Evolutionary conservation across 371 early-diverging fungal species (phyloP).

Genomic region (Saksenaea oblongispora): DNA sequence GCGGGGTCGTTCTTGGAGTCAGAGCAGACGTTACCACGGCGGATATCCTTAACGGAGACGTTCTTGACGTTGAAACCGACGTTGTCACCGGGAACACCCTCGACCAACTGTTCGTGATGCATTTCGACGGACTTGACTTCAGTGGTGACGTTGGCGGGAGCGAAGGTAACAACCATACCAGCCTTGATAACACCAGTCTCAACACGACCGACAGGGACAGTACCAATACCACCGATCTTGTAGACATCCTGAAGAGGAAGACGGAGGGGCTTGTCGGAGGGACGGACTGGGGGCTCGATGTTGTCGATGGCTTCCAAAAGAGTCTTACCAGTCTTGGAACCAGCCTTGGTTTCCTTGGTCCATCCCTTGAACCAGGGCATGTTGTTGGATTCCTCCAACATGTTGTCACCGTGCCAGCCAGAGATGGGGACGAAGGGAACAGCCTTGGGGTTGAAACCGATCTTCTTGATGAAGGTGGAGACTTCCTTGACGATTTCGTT

Average conservation of each 20-base stretch:
- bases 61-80: conserved; percentile 98
- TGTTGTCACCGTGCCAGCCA: conserved; percentile 98
- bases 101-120: conserved; percentile 93
- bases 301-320: conserved; percentile 93
- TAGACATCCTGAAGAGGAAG: conserved; percentile 95
- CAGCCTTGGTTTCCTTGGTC: conserved; percentile 88
- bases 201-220: conserved; percentile 96
- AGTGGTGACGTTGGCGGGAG: conserved; percentile 86
- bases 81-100: conserved; percentile 97
- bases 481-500: conserved; percentile 94
- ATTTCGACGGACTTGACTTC: conserved; percentile 98
- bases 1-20: conserved; percentile 98
- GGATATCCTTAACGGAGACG: conserved; percentile 95
- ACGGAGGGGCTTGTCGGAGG: conserved; percentile 95
- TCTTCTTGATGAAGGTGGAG: conserved; percentile 92
- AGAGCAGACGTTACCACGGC: conserved; percentile 95
- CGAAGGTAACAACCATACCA: conserved; percentile 94
- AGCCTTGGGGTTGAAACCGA: conserved; percentile 89
- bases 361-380: conserved; percentile 98
- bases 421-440: conserved; percentile 97
- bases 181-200: conserved; percentile 93
- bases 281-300: conserved; percentile 91
- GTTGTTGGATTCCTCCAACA: conserved; percentile 90
- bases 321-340: conserved; percentile 80
- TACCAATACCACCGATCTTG: conserved; percentile 98